phyloP scores from a whole-genome alignment of 306 rosid genomes.

The Quercus ilex region DNA sequence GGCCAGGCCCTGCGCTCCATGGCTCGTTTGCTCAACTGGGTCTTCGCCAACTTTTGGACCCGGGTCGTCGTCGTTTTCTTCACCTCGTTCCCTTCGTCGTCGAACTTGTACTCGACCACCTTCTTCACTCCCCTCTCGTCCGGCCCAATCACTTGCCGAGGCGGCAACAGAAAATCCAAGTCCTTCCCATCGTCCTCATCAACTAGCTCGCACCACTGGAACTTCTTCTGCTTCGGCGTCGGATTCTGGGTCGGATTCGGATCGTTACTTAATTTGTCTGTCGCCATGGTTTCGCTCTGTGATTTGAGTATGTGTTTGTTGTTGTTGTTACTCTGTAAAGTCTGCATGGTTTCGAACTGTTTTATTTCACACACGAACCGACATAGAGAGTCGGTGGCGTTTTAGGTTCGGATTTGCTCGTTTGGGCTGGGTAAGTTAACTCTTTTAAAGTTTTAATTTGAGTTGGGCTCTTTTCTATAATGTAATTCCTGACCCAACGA shows the following conservation, averaged over 20 bases:
- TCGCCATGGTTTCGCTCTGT: background rate
- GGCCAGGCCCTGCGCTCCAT: conserved; percentile 72
- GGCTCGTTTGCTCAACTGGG: conserved; percentile 55
- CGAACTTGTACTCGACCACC: conserved; percentile 68
- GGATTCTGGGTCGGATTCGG: background rate
- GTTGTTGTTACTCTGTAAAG: no score
- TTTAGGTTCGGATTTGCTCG: no score
- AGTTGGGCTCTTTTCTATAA: no score
- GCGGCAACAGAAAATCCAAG: conserved; percentile 77
- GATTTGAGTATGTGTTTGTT: background rate
- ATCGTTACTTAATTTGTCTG: background rate
- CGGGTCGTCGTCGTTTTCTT: conserved; percentile 74
- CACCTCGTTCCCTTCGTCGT: conserved; percentile 76
- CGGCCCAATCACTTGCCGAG: conserved; percentile 74
- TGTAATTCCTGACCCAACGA: no score
- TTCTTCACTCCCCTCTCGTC: conserved; percentile 78
- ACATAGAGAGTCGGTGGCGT: no score
- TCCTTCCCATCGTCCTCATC: conserved; percentile 88
- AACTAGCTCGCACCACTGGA: conserved; percentile 50
- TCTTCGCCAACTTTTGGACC: conserved; percentile 52
- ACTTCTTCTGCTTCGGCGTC: conserved; percentile 21
- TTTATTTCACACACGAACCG: no score
- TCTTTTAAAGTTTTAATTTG: no score
- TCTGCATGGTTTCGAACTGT: no score
- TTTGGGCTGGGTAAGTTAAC: no score